Evolutionary conservation across 2,329 filamentous ascomycete genomes (phyloP).

Genomic region (Aaosphaeria pasadenensis): DNA sequence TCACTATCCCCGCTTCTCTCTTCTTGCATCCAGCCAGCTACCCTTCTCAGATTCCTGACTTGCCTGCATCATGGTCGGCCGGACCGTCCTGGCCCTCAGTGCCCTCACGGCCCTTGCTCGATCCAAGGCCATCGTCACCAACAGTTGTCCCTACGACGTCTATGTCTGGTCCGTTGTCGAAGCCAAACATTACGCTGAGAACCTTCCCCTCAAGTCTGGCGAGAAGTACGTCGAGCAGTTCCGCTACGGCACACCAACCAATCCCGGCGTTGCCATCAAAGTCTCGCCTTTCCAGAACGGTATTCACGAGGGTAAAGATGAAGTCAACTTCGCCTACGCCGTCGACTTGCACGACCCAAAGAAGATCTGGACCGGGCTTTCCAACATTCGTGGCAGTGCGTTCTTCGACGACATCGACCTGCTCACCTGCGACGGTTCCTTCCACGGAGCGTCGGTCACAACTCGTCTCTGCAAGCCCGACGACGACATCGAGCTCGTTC

Average conservation of each 20-base stretch:
- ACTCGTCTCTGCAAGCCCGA: conserved; percentile 14
- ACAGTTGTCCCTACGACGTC: conserved; percentile 16
- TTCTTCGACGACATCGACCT: conserved; percentile 12
- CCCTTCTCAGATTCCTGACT: background rate
- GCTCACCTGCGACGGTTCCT: conserved; percentile 14
- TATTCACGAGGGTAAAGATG: conserved; percentile 12
- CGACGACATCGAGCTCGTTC: conserved; percentile 23
- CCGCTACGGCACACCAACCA: conserved; percentile 13
- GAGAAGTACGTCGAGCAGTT: conserved; percentile 20
- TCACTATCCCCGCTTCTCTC: background rate
- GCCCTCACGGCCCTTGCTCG: conserved; percentile 16
- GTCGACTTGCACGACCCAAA: conserved; percentile 11
- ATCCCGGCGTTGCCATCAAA: conserved; percentile 25
- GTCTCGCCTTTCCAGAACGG: conserved; percentile 17
- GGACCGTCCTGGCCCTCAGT: conserved; percentile 8
- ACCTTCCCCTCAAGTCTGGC: conserved; percentile 14
- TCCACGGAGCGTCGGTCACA: conserved; percentile 7
- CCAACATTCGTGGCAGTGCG: conserved; percentile 10
- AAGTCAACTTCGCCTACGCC: conserved; percentile 25
- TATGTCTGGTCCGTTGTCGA: conserved; percentile 22
- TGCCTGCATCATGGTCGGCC: conserved; percentile 14
- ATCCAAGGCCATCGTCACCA: conserved; percentile 25
- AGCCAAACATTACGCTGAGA: conserved; percentile 8
- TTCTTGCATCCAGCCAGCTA: conserved; percentile 1
- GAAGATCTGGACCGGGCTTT: conserved; percentile 18